A percentile compares a stretch with the other conserved stretches of the same genome.
phyloP scores from a whole-genome alignment of 129 eudicot species.

The Pulicaria dysenterica region DNA sequence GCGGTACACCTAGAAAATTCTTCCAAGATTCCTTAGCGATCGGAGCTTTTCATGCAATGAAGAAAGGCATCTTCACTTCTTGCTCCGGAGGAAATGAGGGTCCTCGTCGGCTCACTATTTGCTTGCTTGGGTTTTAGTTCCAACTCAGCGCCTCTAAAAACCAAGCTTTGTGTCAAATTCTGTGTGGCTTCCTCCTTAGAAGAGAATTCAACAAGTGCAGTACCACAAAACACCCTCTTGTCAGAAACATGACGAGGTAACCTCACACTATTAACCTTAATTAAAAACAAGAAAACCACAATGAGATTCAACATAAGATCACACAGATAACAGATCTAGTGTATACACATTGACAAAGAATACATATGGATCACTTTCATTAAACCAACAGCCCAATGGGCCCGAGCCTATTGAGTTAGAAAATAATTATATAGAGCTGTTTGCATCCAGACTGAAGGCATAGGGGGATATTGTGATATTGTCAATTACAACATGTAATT shows the following conservation, averaged over 20 bases:
- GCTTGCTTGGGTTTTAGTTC: slow-evolving; percentile 84
- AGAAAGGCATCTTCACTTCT: slow-evolving; percentile 59
- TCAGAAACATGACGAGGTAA: slow-evolving; percentile 84
- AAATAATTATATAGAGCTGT: no score
- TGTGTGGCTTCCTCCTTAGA: slow-evolving; percentile 79
- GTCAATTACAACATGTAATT: no score
- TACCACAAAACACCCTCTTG: slow-evolving; percentile 71
- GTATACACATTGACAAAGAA: no score
- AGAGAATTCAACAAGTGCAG: slow-evolving; percentile 86
- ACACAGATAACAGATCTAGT: not conserved
- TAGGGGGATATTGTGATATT: no score
- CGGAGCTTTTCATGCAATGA: slow-evolving; percentile 83
- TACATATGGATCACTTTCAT: no score
- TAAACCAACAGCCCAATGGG: no score
- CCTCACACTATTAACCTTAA: slow-evolving; percentile 94
- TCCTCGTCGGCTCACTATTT: slow-evolving; percentile 43
- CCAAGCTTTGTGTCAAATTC: slow-evolving; percentile 61
- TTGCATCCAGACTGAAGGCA: no score
- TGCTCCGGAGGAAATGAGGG: slow-evolving; percentile 81
- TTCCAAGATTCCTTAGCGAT: slow-evolving; percentile 69
- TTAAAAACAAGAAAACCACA: slow-evolving; percentile 1
- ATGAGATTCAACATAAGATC: not conserved
- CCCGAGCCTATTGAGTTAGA: no score
- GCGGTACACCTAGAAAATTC: slow-evolving; percentile 42
- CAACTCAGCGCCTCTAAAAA: slow-evolving; percentile 63